Conservation (phyloP, 2,329 filamentous ascomycete species). For the Cladosporium sp. region DNA sequence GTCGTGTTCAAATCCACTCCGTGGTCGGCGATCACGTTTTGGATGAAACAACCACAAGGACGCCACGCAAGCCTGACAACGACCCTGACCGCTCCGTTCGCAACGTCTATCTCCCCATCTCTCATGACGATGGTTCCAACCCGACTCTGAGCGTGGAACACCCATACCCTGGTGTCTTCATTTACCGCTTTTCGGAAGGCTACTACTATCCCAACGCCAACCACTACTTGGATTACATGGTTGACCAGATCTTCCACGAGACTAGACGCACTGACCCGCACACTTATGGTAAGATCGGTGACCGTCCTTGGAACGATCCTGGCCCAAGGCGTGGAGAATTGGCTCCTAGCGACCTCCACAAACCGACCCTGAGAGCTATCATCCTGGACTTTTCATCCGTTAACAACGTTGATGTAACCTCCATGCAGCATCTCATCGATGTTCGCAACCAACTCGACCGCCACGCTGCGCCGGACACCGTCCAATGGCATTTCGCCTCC, state of each 20-base stretch:
- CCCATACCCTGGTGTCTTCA: conserved; percentile 89
- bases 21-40: conserved; percentile 72
- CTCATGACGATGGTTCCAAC: conserved; percentile 87
- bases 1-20: conserved; percentile 77
- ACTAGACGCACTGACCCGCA: conserved; percentile 74
- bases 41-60: conserved; percentile 43
- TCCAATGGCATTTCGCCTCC: conserved; percentile 95
- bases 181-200: conserved; percentile 90
- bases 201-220: conserved; percentile 96
- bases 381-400: conserved; percentile 92
- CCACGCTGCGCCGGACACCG: conserved; percentile 72
- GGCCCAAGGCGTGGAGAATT: conserved; percentile 60
- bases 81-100: conserved; percentile 53
- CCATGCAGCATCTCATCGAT: conserved; percentile 87
- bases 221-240: conserved; percentile 72
- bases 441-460: conserved; percentile 89
- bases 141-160: conserved; percentile 73
- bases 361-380: conserved; percentile 77
- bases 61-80: conserved; percentile 29
- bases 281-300: conserved; percentile 55
- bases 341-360: conserved; percentile 43
- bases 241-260: conserved; percentile 44
- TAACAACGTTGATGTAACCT: conserved; percentile 91
- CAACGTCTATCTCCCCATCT: conserved; percentile 81
- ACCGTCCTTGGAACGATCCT: conserved; percentile 94